Evolutionary conservation across 176 grass and related monocot genomes (phyloP), one percentile per base, ranked within the genome.

Genomic region (Carex pumila): DNA sequence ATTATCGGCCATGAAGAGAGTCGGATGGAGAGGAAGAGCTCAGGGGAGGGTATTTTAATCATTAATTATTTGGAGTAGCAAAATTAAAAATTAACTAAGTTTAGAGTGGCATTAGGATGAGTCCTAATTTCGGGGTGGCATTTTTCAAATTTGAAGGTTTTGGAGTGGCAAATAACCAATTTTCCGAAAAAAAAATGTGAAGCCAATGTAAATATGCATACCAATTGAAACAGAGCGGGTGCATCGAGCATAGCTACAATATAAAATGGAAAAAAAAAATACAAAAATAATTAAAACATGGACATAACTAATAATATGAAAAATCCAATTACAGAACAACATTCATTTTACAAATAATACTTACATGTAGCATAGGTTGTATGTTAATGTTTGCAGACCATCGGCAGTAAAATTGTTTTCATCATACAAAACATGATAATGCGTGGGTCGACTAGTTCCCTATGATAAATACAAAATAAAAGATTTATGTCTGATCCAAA

Each of bases 311-410:
- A 14, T 0, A 65, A 72, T 12, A 72, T 50, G 37, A 18, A 47
- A 71, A 17, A 71, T 34, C 32, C 32, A 34, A 34, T 34, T 34
- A 2, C 1, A 34, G 21, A 67, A 9, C 15, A 9, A 43, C 17
- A 53, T 9, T 14, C 3, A 54, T 15, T 15, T 4, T 30, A 1
- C 0, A 55, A 53, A 5, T 14, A 17, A 3, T 47, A 56, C 79
- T 90, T 87, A 97, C 94, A 91, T 97, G 68, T 94, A 97, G 65
- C 94, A 97, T 61, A 97, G 84, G 65, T 97, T 97, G 82, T 97
- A 94, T 12, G 94, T 97, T 32, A 97, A 49, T 10, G 15, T 88
- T 84, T 94, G 94, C 3, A 97, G 55, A 18, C 60, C 89, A 77
- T 97, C 88, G 14, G 94, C 89, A 73, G 86, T 66, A 80, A 97